Evolutionary conservation across 169 alveolate species (phyloP).

Genomic region (Amoebophrya sp.): DNA sequence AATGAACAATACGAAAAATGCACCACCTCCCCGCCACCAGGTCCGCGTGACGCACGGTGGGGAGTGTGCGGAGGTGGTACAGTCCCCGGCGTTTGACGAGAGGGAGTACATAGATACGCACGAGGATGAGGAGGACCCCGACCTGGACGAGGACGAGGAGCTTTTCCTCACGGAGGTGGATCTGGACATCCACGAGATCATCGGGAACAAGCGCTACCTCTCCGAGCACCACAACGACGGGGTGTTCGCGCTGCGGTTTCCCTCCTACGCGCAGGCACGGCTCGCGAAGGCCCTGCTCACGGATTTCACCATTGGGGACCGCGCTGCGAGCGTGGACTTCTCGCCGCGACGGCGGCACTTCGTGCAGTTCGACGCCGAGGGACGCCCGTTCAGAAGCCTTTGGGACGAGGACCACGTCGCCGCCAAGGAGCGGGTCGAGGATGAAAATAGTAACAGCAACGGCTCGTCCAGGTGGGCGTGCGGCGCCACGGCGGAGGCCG

Average conservation of each 20-base stretch:
- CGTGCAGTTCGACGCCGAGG: background rate
- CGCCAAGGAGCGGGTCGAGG: too few relatives aligned
- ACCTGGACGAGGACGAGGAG: background rate
- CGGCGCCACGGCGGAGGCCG: too few relatives aligned
- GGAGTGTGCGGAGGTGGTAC: background rate
- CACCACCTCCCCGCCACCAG: too few relatives aligned
- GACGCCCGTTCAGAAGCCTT: background rate
- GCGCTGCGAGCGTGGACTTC: background rate
- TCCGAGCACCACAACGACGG: background rate
- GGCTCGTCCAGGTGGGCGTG: too few relatives aligned
- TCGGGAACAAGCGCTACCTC: background rate
- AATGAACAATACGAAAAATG: too few relatives aligned
- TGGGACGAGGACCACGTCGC: too few relatives aligned
- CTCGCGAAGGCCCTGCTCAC: background rate
- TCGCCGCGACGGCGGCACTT: background rate
- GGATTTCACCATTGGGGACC: background rate
- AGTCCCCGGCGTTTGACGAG: background rate
- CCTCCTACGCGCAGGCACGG: background rate
- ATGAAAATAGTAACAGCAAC: too few relatives aligned
- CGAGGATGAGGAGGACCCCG: background rate
- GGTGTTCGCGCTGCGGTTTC: background rate
- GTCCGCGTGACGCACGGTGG: background rate
- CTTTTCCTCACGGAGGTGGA: background rate
- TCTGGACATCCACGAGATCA: background rate
- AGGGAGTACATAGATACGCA: background rate